A percentile compares a stretch with the other conserved stretches of the same genome.
Evolutionary conservation across 768 basidiomycete genomes (phyloP).

Genomic region (Leccinum variicolor): DNA sequence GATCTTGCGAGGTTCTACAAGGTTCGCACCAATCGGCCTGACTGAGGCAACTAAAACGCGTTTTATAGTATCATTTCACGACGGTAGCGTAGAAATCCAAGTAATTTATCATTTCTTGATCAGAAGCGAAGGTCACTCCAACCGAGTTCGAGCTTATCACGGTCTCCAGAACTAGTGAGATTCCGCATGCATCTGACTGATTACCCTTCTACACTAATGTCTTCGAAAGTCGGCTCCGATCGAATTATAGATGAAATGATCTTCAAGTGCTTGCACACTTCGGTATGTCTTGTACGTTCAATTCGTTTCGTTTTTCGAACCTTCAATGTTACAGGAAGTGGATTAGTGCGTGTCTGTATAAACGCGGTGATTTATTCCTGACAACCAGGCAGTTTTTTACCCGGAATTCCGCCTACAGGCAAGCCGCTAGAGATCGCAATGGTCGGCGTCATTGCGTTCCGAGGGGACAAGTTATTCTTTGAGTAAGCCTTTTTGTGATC

Average conservation of each 20-base stretch:
- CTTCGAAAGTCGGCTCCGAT: conserved; percentile 36
- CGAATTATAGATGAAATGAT: conserved; percentile 48
- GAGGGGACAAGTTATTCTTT: conserved; percentile 48
- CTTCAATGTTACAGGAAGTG: conserved; percentile 32
- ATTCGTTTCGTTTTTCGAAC: background rate
- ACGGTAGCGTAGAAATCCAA: conserved; percentile 12
- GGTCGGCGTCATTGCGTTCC: conserved; percentile 43
- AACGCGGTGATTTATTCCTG: background rate
- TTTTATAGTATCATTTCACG: conserved; percentile 38
- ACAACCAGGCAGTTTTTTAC: conserved; percentile 24
- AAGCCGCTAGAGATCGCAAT: conserved; percentile 40
- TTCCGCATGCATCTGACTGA: background rate
- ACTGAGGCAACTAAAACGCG: background rate
- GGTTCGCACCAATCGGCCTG: conserved; percentile 16
- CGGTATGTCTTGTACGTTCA: conserved; percentile 17
- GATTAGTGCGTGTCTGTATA: conserved; percentile 32
- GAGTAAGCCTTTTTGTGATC: conserved; percentile 30
- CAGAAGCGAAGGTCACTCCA: conserved; percentile 34
- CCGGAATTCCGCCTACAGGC: conserved; percentile 35
- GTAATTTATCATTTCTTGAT: background rate
- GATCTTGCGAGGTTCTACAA: conserved; percentile 46
- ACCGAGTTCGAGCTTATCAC: conserved; percentile 38
- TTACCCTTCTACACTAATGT: background rate
- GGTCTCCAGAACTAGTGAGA: conserved; percentile 39
- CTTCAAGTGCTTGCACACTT: conserved; percentile 40